Evolutionary conservation across 768 basidiomycete genomes (phyloP), one percentile per base, ranked within the genome.

Genomic region (Lactarius trivialis): DNA sequence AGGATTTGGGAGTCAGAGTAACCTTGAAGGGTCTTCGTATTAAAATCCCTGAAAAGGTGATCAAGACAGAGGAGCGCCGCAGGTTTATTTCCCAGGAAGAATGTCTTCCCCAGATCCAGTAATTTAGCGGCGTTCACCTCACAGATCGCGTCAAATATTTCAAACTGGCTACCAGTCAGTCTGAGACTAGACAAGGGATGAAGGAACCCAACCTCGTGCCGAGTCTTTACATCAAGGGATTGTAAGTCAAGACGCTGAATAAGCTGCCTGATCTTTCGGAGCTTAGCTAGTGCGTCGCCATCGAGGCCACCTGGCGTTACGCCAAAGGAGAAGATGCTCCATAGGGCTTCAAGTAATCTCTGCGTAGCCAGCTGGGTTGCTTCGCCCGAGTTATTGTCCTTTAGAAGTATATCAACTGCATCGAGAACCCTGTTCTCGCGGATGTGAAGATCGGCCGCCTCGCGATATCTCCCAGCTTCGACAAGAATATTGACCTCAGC

Each of bases 381-480:
- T 0, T 70, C 32, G 12, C 52, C 48, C 12, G 72, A 73, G 0
- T 50, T 55, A 6, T 36, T 66, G 36, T 78, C 76, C 56, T 71
- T 71, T 15, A 85, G 67, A 45, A 83, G 71, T 6, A 81, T 67
- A 12, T 68, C 70, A 24, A 84, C 78, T 0, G 83, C 85, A 21
- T 80, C 75, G 2, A 78, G 41, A 0, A 70, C 68, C 3, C 79
- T 76, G 15, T 83, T 82, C 65, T 83, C 79, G 4, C 59, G 41
- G 17, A 65, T 54, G 52, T 68, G 79, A 24, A 86, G 68, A 28
- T 82, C 76, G 1, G 83, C 85, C 0, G 86, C 85, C 48, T 85
- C 81, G 1, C 66, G 51, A 53, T 72, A 74, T 64, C 74, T 73
- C 17, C 77, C 78, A 9, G 75, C 73, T 4, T 70, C 70, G 34